A percentile compares a stretch with the other conserved stretches of the same genome.
Evolutionary conservation across 257 asterid species (phyloP).

Genomic region (Oldenlandia corymbosa): DNA sequence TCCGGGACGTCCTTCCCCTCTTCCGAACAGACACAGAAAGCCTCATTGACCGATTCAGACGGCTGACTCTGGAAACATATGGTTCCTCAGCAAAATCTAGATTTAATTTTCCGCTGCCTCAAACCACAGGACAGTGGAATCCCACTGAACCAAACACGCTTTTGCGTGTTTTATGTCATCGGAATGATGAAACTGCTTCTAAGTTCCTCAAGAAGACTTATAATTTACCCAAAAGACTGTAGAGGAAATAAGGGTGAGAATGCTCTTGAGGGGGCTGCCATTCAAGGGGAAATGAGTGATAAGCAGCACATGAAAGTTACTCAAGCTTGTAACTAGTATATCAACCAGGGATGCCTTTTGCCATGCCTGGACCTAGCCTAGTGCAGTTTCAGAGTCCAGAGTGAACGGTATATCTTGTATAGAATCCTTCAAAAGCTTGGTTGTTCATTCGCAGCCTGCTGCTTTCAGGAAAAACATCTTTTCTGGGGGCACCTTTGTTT

Average conservation of each 20-base stretch:
- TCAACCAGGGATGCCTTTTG: neutral
- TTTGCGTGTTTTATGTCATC: conserved; percentile 77
- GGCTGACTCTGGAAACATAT: conserved; percentile 51
- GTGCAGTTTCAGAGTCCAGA: conserved; percentile 7
- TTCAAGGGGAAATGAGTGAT: neutral
- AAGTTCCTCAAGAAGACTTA: conserved; percentile 89
- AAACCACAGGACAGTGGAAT: conserved; percentile 93
- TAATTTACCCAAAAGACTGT: conserved; percentile 79
- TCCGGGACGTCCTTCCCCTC: conserved; percentile 67
- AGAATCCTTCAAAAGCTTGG: conserved; percentile 7
- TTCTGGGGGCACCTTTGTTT: neutral
- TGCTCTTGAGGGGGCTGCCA: conserved; percentile 1
- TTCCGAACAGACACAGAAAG: conserved; percentile 63
- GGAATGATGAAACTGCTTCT: conserved; percentile 86
- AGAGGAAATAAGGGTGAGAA: neutral
- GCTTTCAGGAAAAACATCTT: conserved; percentile 1
- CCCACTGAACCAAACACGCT: conserved; percentile 82
- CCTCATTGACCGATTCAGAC: conserved; percentile 63
- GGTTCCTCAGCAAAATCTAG: conserved; percentile 80
- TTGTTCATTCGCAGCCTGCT: conserved; percentile 8
- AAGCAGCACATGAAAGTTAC: neutral
- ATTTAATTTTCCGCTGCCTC: conserved; percentile 87
- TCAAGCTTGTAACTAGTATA: conserved; percentile 5
- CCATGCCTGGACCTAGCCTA: neutral
- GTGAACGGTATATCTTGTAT: conserved; percentile 12